phyloP scores from a whole-genome alignment of 1,284 basidiomycete genomes.

The Ustilago lituana region DNA sequence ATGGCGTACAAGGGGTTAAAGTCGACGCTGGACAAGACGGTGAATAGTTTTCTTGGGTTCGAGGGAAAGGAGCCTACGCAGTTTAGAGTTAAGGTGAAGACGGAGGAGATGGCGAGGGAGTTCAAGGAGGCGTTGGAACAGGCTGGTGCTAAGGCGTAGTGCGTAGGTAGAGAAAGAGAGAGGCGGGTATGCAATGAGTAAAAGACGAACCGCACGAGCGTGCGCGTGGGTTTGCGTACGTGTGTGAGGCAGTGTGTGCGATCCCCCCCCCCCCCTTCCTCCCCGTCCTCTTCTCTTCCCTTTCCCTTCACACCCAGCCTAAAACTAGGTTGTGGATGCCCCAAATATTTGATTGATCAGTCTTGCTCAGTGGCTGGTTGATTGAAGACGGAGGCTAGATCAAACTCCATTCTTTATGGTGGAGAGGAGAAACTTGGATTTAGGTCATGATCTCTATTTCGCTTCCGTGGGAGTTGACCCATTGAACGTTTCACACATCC shows the following conservation, averaged over 20 bases:
- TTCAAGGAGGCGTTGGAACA: conserved; percentile 49
- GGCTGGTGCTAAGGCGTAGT: conserved; percentile 6
- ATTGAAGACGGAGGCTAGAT: conserved; percentile 63
- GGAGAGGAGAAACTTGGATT: conserved; percentile 49
- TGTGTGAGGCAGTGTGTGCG: conserved; percentile 6
- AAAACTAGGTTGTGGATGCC: no score
- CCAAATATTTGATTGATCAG: conserved; percentile 63
- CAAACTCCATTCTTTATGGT: neutral
- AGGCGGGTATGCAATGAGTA: neutral
- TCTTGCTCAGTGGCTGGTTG: conserved; percentile 51
- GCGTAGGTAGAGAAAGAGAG: neutral
- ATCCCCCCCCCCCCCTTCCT: neutral
- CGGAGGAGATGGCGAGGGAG: conserved; percentile 42
- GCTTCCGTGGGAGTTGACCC: conserved; percentile 34
- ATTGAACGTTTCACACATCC: conserved; percentile 45
- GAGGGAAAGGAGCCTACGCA: conserved; percentile 50
- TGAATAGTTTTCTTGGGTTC: conserved; percentile 56
- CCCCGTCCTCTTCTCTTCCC: neutral
- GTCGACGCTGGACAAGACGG: conserved; percentile 44
- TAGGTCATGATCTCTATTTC: conserved; percentile 21
- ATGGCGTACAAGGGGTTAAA: conserved; percentile 47
- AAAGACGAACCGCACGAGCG: no score
- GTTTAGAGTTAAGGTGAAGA: conserved; percentile 61
- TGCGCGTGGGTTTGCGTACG: neutral
- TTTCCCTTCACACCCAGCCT: conserved; percentile 3